phyloP scores from a whole-genome alignment of 805 yeast species.

The Saccharomycopsis javanensis region DNA sequence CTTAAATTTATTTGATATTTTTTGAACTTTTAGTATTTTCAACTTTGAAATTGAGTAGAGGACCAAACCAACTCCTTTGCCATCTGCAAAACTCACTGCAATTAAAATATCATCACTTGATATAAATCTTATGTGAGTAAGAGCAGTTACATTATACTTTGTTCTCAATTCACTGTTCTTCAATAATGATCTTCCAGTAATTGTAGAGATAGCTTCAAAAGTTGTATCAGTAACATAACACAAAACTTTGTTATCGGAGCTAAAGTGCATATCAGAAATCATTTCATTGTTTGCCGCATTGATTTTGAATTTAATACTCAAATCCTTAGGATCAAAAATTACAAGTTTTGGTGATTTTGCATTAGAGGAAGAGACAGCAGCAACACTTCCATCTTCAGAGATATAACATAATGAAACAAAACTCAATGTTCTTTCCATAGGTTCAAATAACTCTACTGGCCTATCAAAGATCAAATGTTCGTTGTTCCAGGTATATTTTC shows the following conservation, averaged over 20 bases:
- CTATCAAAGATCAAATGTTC: constrained; percentile 53
- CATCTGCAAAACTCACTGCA: constrained; percentile 34
- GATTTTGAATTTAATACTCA: constrained; percentile 45
- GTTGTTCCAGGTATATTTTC: constrained; percentile 47
- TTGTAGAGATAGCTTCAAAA: constrained; percentile 43
- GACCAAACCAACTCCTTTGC: constrained; percentile 32
- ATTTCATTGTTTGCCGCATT: constrained; percentile 40
- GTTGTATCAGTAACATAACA: constrained; percentile 50
- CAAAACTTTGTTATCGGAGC: constrained; percentile 56
- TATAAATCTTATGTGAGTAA: constrained; percentile 37
- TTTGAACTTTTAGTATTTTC: constrained; percentile 6
- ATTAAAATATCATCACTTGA: constrained; percentile 30
- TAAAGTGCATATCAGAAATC: constrained; percentile 56
- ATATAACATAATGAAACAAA: constrained; percentile 34
- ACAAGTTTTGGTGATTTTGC: constrained; percentile 47
- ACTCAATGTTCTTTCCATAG: constrained; percentile 32
- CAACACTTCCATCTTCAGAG: constrained; percentile 49
- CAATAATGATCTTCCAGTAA: constrained; percentile 33
- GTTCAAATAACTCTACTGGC: constrained; percentile 45
- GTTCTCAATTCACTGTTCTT: constrained; percentile 22
- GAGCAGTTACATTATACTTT: constrained; percentile 24
- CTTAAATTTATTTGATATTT: constrained; percentile 31
- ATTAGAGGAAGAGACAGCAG: constrained; percentile 57
- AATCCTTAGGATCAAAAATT: constrained; percentile 45
- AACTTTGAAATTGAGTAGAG: constrained; percentile 14